phyloP scores from a whole-genome alignment of 2,329 filamentous ascomycete genomes.

The Fusarium siculi region DNA sequence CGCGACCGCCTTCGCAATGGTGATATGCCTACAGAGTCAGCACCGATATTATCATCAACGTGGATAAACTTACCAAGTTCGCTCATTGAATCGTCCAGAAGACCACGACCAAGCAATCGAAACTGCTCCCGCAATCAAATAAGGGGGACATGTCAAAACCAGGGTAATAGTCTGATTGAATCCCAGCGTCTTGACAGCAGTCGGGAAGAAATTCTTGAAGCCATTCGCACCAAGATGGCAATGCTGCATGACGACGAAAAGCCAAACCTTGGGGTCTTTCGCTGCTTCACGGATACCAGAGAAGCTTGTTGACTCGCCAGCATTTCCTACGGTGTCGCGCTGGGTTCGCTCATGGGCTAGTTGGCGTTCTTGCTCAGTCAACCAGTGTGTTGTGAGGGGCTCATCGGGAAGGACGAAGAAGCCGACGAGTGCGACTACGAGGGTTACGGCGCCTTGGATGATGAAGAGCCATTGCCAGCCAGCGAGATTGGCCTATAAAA shows the following conservation, averaged over 20 bases:
- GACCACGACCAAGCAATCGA: slow-evolving; percentile 45
- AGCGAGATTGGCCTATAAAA: slow-evolving; percentile 14
- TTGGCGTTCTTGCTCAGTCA: slow-evolving; percentile 56
- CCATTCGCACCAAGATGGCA: slow-evolving; percentile 60
- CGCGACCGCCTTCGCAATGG: slow-evolving; percentile 53
- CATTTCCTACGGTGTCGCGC: slow-evolving; percentile 57
- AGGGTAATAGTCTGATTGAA: slow-evolving; percentile 42
- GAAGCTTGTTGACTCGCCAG: slow-evolving; percentile 53
- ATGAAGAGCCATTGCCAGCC: slow-evolving; percentile 65
- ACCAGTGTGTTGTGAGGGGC: slow-evolving; percentile 55
- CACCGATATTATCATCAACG: rapidly evolving
- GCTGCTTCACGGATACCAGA: slow-evolving; percentile 56
- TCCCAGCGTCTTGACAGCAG: slow-evolving; percentile 41
- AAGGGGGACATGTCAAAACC: slow-evolving; percentile 53
- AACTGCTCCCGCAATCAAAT: slow-evolving; percentile 49
- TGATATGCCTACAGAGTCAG: slow-evolving; percentile 50
- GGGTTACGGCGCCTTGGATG: slow-evolving; percentile 65
- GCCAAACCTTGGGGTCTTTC: slow-evolving; percentile 58
- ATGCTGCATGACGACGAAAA: slow-evolving; percentile 62
- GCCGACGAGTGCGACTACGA: slow-evolving; percentile 34
- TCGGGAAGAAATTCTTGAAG: slow-evolving; percentile 51
- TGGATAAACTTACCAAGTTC: slow-evolving; percentile 48
- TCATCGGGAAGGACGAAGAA: slow-evolving; percentile 47
- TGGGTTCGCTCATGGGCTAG: slow-evolving; percentile 55
- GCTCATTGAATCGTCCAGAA: slow-evolving; percentile 57